A percentile compares a stretch with the other conserved stretches of the same genome.
phyloP scores from a whole-genome alignment of 768 basidiomycete genomes.

The Boletellus sp. region DNA sequence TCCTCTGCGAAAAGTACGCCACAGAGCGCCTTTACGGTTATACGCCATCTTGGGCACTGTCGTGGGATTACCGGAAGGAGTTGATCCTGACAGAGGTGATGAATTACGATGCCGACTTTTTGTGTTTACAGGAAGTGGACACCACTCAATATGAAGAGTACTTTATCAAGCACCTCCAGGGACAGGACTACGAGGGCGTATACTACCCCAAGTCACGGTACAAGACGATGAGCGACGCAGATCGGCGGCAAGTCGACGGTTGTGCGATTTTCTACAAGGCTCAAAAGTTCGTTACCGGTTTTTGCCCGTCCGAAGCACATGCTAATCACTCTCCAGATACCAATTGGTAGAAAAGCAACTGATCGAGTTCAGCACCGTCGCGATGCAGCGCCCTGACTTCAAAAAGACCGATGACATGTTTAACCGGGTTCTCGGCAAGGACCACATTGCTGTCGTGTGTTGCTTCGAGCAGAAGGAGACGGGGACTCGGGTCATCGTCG shows the following conservation, averaged over 20 bases:
- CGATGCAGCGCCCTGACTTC: slow-evolving; percentile 90
- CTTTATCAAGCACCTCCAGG: slow-evolving; percentile 69
- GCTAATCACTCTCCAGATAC: slow-evolving; percentile 51
- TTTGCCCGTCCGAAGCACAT: neutral
- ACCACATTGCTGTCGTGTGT: slow-evolving; percentile 86
- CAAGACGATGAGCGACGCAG: slow-evolving; percentile 86
- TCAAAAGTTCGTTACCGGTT: slow-evolving; percentile 59
- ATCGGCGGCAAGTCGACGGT: slow-evolving; percentile 88
- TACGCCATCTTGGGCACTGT: slow-evolving; percentile 92
- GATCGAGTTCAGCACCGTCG: slow-evolving; percentile 89
- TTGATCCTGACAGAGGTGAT: slow-evolving; percentile 82
- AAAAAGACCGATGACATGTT: slow-evolving; percentile 99
- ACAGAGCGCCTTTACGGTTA: slow-evolving; percentile 90
- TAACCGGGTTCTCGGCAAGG: slow-evolving; percentile 93
- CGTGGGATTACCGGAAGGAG: slow-evolving; percentile 93
- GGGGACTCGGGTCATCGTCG: slow-evolving; percentile 83
- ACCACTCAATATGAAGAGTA: slow-evolving; percentile 89
- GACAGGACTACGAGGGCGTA: slow-evolving; percentile 84
- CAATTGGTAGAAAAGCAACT: slow-evolving; percentile 90
- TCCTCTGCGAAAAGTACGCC: slow-evolving; percentile 88
- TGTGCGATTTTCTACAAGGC: slow-evolving; percentile 95
- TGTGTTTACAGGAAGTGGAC: slow-evolving; percentile 96
- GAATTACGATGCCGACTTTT: slow-evolving; percentile 78
- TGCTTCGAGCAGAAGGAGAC: slow-evolving; percentile 84
- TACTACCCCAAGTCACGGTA: slow-evolving; percentile 91